Evolutionary conservation across 352 stramenopile species (phyloP).

Genomic region (Pythium phragmiticola): DNA sequence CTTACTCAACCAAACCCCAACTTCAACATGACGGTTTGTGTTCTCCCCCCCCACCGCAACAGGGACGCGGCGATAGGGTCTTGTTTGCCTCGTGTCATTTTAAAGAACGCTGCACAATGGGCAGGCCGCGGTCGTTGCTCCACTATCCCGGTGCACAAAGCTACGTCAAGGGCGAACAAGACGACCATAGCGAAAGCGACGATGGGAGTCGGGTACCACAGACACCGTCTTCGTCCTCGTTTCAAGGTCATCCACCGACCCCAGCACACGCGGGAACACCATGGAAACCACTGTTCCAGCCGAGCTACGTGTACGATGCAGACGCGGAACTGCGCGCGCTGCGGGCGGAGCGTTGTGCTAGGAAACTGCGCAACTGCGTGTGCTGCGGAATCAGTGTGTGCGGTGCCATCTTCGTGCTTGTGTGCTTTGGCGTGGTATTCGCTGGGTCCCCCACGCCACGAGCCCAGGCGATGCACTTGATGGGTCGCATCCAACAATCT

Average conservation of each 20-base stretch:
- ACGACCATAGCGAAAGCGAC: neutral
- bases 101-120: slow-evolving; percentile 1
- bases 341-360: slow-evolving; percentile 3
- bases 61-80: slow-evolving; percentile 3
- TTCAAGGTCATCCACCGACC: neutral
- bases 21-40: slow-evolving; percentile 25
- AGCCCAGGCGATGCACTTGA: slow-evolving; percentile 12
- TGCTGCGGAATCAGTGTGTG: slow-evolving; percentile 18
- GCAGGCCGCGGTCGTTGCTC: slow-evolving; percentile 5
- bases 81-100: neutral
- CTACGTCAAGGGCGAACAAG: neutral
- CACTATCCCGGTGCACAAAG: neutral
- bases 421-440: slow-evolving; percentile 16
- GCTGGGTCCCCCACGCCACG: slow-evolving; percentile 5
- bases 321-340: neutral
- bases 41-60: neutral
- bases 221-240: neutral
- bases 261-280: neutral
- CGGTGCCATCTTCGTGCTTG: slow-evolving; percentile 1
- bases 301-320: slow-evolving; percentile 16
- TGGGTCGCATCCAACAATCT: slow-evolving; percentile 7
- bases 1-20: slow-evolving; percentile 11
- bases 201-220: neutral
- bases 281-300: slow-evolving; percentile 2
- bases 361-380: slow-evolving; percentile 5